phyloP scores from a whole-genome alignment of 192 early-diverging fungal species.

The Umbelopsis sp. region DNA sequence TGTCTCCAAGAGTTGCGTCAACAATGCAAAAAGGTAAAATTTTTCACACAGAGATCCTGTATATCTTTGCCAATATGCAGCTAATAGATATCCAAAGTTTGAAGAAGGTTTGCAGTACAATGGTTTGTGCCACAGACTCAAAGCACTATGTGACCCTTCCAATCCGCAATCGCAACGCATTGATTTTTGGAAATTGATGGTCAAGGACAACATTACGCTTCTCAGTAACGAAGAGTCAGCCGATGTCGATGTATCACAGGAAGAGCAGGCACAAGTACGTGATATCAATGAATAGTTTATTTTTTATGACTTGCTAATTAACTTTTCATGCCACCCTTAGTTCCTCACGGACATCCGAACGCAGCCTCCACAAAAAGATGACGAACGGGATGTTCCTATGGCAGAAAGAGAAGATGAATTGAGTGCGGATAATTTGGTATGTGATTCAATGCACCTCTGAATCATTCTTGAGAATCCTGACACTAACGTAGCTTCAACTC shows the following conservation, averaged over 20 bases:
- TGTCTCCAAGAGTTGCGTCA: constrained; percentile 56
- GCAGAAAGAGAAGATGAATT: constrained; percentile 25
- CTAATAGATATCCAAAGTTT: constrained; percentile 19
- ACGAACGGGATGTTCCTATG: background rate
- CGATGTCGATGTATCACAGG: constrained; percentile 37
- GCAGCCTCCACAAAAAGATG: background rate
- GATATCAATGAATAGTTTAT: background rate
- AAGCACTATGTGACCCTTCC: constrained; percentile 32
- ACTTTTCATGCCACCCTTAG: constrained; percentile 20
- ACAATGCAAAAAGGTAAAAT: constrained; percentile 19
- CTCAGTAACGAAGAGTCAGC: constrained; percentile 49
- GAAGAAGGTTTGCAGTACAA: constrained; percentile 52
- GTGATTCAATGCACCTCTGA: background rate
- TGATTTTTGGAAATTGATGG: constrained; percentile 57
- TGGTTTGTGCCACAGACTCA: constrained; percentile 49
- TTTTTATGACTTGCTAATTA: background rate
- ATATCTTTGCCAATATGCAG: background rate
- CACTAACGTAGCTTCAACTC: background rate
- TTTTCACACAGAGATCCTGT: background rate
- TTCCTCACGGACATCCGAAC: background rate
- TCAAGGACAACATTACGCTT: constrained; percentile 44
- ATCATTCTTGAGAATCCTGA: background rate
- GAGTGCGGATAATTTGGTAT: constrained; percentile 46
- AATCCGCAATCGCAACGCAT: constrained; percentile 30
- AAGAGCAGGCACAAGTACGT: constrained; percentile 57